phyloP scores from a whole-genome alignment of 1,139 yeast genomes.

The Scheffersomyces titani region DNA sequence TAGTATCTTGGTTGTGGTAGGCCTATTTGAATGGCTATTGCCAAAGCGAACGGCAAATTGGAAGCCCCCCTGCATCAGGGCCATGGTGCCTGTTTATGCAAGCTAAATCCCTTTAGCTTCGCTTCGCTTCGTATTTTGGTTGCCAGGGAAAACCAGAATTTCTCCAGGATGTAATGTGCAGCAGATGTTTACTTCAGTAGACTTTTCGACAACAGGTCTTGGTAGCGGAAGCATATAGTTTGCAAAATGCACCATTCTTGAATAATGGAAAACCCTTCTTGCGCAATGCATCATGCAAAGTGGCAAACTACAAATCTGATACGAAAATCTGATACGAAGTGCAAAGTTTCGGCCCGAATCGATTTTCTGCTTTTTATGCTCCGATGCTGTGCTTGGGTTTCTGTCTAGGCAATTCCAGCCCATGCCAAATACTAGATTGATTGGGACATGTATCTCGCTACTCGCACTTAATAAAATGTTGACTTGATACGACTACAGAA shows the following conservation, averaged over 20 bases:
- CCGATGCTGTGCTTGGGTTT: background rate
- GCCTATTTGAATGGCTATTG: background rate
- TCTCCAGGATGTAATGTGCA: background rate
- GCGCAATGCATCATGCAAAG: background rate
- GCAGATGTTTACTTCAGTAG: background rate
- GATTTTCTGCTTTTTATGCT: background rate
- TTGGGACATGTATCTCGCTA: background rate
- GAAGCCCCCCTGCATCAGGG: background rate
- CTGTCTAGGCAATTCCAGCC: background rate
- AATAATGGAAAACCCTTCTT: background rate
- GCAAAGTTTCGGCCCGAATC: background rate
- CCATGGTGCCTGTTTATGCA: background rate
- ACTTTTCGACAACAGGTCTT: background rate
- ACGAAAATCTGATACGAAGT: background rate
- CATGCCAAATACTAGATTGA: background rate
- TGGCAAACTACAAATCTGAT: no score
- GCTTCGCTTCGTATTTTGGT: background rate
- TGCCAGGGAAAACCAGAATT: background rate
- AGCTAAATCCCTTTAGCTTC: background rate
- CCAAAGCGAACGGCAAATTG: background rate
- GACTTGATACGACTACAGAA: background rate
- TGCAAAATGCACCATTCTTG: background rate
- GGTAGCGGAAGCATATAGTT: background rate
- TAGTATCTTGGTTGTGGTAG: background rate
- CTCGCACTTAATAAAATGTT: no score